Percentiles rank a stretch among this genome's conserved stretches.
Evolutionary conservation across 2,329 filamentous ascomycete species (phyloP).

Genomic region (Acrocalymma vagum): DNA sequence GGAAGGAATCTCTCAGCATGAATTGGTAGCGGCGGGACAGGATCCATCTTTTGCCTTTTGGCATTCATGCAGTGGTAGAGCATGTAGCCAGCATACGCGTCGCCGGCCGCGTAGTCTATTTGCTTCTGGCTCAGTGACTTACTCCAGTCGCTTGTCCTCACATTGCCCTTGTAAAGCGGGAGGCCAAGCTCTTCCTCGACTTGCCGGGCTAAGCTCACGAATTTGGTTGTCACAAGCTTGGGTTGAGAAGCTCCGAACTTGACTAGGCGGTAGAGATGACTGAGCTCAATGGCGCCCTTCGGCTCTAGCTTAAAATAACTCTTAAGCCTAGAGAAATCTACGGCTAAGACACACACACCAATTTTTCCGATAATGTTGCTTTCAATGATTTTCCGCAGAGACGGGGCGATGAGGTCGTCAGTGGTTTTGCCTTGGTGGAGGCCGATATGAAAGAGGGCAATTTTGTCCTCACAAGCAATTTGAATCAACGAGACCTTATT

Average conservation of each 20-base stretch:
- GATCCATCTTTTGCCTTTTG: conserved; percentile 61
- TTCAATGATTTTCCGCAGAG: conserved; percentile 76
- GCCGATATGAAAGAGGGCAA: conserved; percentile 84
- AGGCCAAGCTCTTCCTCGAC: conserved; percentile 75
- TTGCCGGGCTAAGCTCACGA: conserved; percentile 73
- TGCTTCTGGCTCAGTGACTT: conserved; percentile 69
- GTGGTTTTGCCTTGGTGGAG: conserved; percentile 53
- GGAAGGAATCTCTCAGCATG: conserved; percentile 37
- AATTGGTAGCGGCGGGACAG: conserved; percentile 31
- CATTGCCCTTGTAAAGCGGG: conserved; percentile 81
- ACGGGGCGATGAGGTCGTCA: conserved; percentile 72
- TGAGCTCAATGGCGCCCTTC: conserved; percentile 79
- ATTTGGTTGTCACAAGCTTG: conserved; percentile 43
- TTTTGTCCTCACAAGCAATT: conserved; percentile 76
- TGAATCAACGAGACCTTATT: conserved; percentile 84
- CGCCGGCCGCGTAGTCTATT: conserved; percentile 78
- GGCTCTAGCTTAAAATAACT: conserved; percentile 72
- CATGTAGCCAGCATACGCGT: conserved; percentile 84
- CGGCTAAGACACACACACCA: conserved; percentile 75
- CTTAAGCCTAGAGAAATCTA: conserved; percentile 70
- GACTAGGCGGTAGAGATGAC: conserved; percentile 81
- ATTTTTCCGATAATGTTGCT: conserved; percentile 74
- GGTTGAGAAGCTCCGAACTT: conserved; percentile 67
- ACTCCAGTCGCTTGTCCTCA: conserved; percentile 81
- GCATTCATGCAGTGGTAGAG: conserved; percentile 77